Evolutionary conservation across 169 alveolate genomes (phyloP).

Genomic region (Eimeria necatrix): DNA sequence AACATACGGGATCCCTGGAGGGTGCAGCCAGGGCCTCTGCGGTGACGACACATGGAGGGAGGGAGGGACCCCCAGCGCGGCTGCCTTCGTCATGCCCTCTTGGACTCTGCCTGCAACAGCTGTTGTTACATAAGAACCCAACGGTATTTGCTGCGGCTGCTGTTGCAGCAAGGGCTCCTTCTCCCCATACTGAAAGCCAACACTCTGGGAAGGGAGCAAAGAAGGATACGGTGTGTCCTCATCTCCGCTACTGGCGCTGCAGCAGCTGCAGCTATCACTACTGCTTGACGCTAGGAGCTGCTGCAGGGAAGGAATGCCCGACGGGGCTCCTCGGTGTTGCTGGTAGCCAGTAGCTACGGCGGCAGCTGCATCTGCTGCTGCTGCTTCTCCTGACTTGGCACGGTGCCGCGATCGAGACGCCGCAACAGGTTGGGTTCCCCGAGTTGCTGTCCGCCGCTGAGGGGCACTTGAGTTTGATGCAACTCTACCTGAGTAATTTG

Average conservation of each 20-base stretch:
- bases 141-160: background rate
- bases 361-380: background rate
- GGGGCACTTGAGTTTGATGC: background rate
- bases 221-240: constrained; percentile 17
- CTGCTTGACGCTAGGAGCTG: background rate
- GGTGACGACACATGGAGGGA: too few species aligned
- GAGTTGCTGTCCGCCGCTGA: background rate
- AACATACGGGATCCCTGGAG: background rate
- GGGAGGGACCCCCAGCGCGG: too few species aligned
- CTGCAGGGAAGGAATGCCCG: constrained; percentile 27
- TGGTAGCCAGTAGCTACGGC: background rate
- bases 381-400: background rate
- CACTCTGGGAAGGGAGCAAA: background rate
- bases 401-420: constrained; percentile 5
- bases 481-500: background rate
- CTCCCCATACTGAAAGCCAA: background rate
- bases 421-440: background rate
- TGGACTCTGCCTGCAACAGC: background rate
- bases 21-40: too few species aligned
- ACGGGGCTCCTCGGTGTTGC: background rate
- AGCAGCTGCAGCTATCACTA: constrained; percentile 47
- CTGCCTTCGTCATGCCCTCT: background rate
- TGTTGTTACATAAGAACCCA: background rate
- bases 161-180: background rate
- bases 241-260: constrained; percentile 56